Conservation (phyloP, 805 yeast species). For the Clavispora phyllophila region DNA sequence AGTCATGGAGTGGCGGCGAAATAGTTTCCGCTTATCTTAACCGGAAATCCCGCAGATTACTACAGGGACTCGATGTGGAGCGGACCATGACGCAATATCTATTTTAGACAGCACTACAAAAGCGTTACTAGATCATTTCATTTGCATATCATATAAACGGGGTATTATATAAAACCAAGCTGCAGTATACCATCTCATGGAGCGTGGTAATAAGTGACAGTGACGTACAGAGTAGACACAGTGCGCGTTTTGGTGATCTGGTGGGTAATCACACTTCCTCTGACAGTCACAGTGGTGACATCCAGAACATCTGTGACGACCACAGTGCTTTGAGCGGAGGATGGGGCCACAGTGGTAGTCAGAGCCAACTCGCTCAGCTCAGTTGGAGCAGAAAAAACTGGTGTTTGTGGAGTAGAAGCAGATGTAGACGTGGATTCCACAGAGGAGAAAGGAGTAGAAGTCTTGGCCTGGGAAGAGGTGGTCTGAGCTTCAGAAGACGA, state of each 20-base stretch:
- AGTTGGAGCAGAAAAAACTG: neutral
- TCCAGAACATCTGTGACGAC: neutral
- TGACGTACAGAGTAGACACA: neutral
- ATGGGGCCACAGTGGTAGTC: neutral
- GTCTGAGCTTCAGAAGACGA: slow-evolving; percentile 1
- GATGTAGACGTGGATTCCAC: neutral
- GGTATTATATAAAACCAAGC: neutral
- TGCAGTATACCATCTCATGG: neutral
- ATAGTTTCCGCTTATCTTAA: slow-evolving; percentile 34
- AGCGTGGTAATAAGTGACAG: neutral
- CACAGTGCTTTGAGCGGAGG: neutral
- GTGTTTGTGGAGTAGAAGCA: neutral
- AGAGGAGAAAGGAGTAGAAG: neutral
- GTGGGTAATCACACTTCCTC: neutral
- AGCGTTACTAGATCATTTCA: neutral
- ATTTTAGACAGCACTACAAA: neutral
- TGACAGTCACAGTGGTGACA: neutral
- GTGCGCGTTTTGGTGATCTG: neutral
- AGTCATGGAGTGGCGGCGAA: slow-evolving; percentile 36
- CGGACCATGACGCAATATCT: neutral
- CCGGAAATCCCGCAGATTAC: slow-evolving; percentile 28
- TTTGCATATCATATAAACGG: neutral
- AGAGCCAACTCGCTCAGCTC: neutral
- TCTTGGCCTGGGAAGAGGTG: neutral
- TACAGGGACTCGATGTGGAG: slow-evolving; percentile 30